Conservation (phyloP, 768 basidiomycete genomes). For the Boletales sp. region DNA sequence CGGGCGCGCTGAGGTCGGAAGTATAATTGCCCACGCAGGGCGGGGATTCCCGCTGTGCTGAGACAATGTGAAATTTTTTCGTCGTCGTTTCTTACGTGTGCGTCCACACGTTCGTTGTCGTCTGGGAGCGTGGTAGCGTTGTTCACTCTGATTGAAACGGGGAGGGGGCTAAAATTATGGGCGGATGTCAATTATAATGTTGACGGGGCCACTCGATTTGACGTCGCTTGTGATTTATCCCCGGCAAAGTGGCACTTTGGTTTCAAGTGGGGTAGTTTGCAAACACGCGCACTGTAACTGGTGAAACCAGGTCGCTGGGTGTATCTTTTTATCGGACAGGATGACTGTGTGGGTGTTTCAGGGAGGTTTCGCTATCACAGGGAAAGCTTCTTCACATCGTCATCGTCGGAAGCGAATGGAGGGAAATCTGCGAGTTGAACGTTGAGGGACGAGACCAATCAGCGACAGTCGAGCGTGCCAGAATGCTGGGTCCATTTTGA, state of each 20-base stretch:
- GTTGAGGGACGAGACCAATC: background rate
- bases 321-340: conserved; percentile 10
- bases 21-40: background rate
- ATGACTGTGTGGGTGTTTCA: conserved; percentile 18
- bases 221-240: conserved; percentile 5
- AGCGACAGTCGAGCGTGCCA: conserved; percentile 6
- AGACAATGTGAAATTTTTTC: background rate
- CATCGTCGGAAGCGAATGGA: conserved; percentile 24
- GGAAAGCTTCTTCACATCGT: conserved; percentile 6
- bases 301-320: conserved; percentile 7
- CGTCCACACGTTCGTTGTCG: background rate
- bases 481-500: background rate
- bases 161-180: background rate
- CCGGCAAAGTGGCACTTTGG: background rate
- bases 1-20: too few relatives aligned
- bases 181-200: too few relatives aligned
- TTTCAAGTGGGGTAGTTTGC: conserved; percentile 18
- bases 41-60: background rate
- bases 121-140: background rate
- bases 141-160: background rate
- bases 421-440: conserved; percentile 1
- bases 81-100: background rate
- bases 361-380: conserved; percentile 18
- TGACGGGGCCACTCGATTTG: background rate
- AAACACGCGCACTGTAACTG: conserved; percentile 4